Conservation (phyloP, 2,329 filamentous ascomycete genomes). For the Colletotrichum lentis region DNA sequence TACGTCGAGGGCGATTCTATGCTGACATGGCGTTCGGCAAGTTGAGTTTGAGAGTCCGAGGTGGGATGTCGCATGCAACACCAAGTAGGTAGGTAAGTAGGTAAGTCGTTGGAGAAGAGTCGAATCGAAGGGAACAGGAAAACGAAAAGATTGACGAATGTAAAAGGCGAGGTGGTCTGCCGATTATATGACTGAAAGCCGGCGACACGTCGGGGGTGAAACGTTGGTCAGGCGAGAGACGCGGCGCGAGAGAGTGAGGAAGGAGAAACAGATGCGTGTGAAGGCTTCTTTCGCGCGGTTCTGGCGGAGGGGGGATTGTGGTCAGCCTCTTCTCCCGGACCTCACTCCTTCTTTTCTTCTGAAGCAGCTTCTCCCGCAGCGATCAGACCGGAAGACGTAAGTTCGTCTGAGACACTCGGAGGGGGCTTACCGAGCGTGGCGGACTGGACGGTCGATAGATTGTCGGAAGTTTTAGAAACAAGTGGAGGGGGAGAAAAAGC, state of each 20-base stretch:
- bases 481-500: constrained; percentile 24
- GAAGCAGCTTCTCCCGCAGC: constrained; percentile 26
- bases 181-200: constrained; percentile 11
- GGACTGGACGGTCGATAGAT: constrained; percentile 20
- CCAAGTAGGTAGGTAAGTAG: not conserved
- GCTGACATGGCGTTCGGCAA: constrained; percentile 26
- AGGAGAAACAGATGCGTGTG: not conserved
- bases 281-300: constrained; percentile 23
- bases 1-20: constrained; percentile 15
- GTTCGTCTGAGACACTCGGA: constrained; percentile 19
- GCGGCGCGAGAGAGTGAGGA: constrained; percentile 10
- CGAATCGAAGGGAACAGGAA: not conserved
- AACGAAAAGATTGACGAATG: constrained; percentile 5
- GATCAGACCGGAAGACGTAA: constrained; percentile 6
- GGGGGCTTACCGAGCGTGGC: constrained; percentile 27
- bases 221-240: constrained; percentile 16
- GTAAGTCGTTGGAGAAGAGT: not conserved
- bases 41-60: constrained; percentile 21
- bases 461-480: constrained; percentile 22
- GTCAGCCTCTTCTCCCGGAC: constrained; percentile 35
- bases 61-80: constrained; percentile 26
- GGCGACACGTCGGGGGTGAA: constrained; percentile 22
- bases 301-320: constrained; percentile 24
- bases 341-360: constrained; percentile 28
- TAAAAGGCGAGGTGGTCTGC: constrained; percentile 3